Evolutionary conservation across 2,329 filamentous ascomycete species (phyloP).

Genomic region (Xenoacremonium recifei): DNA sequence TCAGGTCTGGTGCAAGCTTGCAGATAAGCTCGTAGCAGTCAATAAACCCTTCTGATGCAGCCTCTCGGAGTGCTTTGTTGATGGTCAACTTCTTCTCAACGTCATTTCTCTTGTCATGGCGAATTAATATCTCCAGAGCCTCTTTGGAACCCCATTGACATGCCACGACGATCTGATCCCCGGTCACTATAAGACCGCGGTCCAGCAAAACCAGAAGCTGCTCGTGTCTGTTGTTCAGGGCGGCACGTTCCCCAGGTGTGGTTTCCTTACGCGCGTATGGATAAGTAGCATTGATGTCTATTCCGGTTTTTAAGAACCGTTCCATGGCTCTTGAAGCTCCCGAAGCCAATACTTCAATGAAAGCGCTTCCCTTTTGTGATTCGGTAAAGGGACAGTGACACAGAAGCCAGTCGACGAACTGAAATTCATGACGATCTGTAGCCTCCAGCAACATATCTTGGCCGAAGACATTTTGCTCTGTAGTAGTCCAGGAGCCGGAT

Average conservation of each 20-base stretch:
- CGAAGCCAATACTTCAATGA: no score
- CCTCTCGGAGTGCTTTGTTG: background rate
- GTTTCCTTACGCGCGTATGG: background rate
- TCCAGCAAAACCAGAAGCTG: background rate
- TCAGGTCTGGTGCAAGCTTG: background rate
- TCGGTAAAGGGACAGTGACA: background rate
- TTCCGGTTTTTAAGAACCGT: background rate
- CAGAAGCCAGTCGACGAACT: no score
- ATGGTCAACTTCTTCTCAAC: background rate
- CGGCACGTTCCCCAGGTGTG: background rate
- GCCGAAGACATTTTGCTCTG: background rate
- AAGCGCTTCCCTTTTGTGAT: background rate
- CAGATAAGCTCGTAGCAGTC: background rate
- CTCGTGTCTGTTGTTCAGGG: no score
- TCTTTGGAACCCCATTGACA: background rate
- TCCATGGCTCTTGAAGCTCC: background rate
- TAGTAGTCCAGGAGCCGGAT: background rate
- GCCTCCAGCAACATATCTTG: background rate
- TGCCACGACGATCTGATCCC: background rate
- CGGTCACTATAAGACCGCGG: background rate
- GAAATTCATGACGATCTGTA: no score
- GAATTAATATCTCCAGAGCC: background rate
- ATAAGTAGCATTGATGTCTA: background rate
- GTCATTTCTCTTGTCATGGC: background rate
- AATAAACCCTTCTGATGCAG: background rate